phyloP scores from a whole-genome alignment of 108 stramenopile species.

The Fragilaria radians region DNA sequence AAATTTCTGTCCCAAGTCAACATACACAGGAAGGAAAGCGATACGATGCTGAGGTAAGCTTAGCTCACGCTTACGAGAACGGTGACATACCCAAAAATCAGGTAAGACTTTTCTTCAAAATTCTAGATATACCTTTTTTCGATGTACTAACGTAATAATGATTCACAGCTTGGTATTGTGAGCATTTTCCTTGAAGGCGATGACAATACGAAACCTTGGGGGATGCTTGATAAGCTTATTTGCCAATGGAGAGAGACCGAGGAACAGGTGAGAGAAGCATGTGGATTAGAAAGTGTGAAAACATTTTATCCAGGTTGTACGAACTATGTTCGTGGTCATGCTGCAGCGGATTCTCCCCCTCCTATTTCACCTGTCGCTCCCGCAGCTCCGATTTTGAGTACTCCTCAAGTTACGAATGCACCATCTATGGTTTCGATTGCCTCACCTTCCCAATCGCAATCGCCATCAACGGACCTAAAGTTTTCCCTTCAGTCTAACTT shows the following conservation, averaged over 20 bases:
- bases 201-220: conserved; percentile 10
- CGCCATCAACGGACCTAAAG: neutral
- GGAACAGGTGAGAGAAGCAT: conserved; percentile 28
- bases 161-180: conserved; percentile 24
- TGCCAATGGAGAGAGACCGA: conserved; percentile 41
- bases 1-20: conserved; percentile 54
- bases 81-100: conserved; percentile 16
- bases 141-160: neutral
- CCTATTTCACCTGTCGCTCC: too few relatives aligned
- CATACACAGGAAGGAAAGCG: conserved; percentile 48
- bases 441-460: too few relatives aligned
- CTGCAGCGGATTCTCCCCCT: conserved; percentile 7
- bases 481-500: too few relatives aligned
- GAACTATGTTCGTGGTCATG: conserved; percentile 6
- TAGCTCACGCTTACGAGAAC: conserved; percentile 33
- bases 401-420: too few relatives aligned
- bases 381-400: too few relatives aligned
- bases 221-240: conserved; percentile 36
- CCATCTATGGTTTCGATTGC: too few relatives aligned
- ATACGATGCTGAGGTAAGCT: conserved; percentile 59
- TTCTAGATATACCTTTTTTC: neutral
- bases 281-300: conserved; percentile 8
- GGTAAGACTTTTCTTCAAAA: neutral
- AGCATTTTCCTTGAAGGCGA: conserved; percentile 33
- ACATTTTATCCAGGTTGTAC: conserved; percentile 4